Base-by-base conservation (phyloP, 1,139 yeast genomes). In the Diutina sp. region DNA sequence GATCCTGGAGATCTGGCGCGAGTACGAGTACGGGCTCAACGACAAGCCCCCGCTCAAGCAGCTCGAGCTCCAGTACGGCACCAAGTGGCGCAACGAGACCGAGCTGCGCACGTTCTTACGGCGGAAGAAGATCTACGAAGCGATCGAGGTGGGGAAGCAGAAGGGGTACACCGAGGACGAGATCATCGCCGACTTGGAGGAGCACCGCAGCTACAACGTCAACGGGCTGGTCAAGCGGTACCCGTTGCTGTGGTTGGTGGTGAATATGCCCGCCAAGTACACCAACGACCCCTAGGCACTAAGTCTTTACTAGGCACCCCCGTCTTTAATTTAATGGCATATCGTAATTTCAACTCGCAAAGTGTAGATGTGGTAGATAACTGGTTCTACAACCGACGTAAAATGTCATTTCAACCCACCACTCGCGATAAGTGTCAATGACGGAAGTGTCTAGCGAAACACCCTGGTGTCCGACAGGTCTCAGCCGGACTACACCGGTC, bases 1-100 rank as follows among this genome's bases (percentile, higher is more conserved):
- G 38, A 69, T 73, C n/a, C 61, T 66, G 25, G 77, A 73, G 55
- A 73, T 73, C 25, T 73, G 77, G 77, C 67, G 66, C 60, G 77
- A 73, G 60, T 73, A 72, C 58, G 73, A 71, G 55, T 71, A 51
- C 46, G 54, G 54, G 11, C 32, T 51, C 28, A 35, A 38, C 14
- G 54, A 38, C 8, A 51, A 51, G 29, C 54, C 54, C 9, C 54
- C 54, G 14, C 32, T 51, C 12, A 51, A 51, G n/a, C 14, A 18
- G 16, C 28, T 51, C 6, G 54, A 51, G n/a, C 46, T 14, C 18
- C 44, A 38, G n/a, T 51, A 35, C 46, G 32, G 32, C 16, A 38
- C 54, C 35, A 35, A 38, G n/a, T 51, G 54, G 54, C 46, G 54
- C 21, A 38, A 51, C 35, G 46, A 51, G n/a, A 51, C 54, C n/a